Evolutionary conservation across 1,284 basidiomycete species (phyloP).

Genomic region (Cystobasidium sp.): DNA sequence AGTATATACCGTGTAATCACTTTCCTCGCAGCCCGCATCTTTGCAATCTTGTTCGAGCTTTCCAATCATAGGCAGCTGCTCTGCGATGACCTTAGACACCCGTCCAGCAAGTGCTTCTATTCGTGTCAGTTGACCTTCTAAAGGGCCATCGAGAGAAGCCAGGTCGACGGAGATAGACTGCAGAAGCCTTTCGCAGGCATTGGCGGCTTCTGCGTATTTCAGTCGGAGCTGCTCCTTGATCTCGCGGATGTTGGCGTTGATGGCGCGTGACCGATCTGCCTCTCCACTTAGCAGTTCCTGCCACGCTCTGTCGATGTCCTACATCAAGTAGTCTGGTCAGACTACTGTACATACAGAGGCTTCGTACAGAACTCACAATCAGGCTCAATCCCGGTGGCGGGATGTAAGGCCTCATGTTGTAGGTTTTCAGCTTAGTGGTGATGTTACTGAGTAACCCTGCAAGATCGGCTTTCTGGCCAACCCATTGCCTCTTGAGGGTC

Average conservation of each 20-base stretch:
- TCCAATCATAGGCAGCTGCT: slow-evolving; percentile 4
- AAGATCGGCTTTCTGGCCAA: slow-evolving; percentile 86
- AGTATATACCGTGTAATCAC: slow-evolving; percentile 92
- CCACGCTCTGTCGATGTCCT: slow-evolving; percentile 84
- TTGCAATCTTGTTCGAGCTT: slow-evolving; percentile 72
- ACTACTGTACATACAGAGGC: background rate
- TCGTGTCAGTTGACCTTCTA: slow-evolving; percentile 65
- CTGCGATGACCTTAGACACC: slow-evolving; percentile 12
- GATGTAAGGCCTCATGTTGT: slow-evolving; percentile 79
- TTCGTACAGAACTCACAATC: slow-evolving; percentile 59
- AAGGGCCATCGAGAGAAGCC: slow-evolving; percentile 73
- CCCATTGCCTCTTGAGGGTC: slow-evolving; percentile 82
- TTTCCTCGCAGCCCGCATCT: slow-evolving; percentile 94
- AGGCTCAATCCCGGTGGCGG: slow-evolving; percentile 74
- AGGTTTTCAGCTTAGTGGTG: slow-evolving; percentile 91
- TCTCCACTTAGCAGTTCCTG: slow-evolving; percentile 72
- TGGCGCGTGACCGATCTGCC: slow-evolving; percentile 75
- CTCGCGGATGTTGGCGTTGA: slow-evolving; percentile 88
- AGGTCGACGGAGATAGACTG: slow-evolving; percentile 75
- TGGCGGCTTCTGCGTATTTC: slow-evolving; percentile 80
- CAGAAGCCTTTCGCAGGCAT: slow-evolving; percentile 77
- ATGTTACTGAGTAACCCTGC: slow-evolving; percentile 89
- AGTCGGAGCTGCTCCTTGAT: slow-evolving; percentile 87
- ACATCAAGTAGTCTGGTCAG: background rate
- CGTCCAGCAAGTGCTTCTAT: slow-evolving; percentile 60